Conservation (phyloP, 306 rosid genomes). For the Neltuma alba region DNA sequence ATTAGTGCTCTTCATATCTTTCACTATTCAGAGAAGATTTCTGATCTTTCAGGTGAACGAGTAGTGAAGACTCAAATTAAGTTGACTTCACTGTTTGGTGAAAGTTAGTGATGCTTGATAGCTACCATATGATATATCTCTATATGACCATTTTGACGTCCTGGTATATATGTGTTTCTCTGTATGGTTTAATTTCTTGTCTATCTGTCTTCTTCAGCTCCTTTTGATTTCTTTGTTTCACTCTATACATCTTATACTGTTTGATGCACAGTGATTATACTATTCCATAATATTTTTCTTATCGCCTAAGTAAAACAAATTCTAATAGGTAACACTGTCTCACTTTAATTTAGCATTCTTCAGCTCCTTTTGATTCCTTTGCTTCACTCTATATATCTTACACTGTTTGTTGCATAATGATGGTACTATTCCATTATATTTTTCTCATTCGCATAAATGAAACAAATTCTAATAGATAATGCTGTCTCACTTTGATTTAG, state of each 20-base stretch:
- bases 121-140: no score
- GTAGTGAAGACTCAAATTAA: not conserved
- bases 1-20: not conserved
- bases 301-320: not conserved
- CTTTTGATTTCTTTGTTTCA: not conserved
- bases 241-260: not conserved
- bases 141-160: not conserved
- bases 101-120: not conserved
- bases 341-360: no score
- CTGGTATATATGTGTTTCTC: slow-evolving; percentile 4
- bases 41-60: not conserved
- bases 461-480: not conserved
- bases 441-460: not conserved
- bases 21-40: not conserved
- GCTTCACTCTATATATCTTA: not conserved
- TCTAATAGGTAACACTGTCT: not conserved
- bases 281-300: not conserved
- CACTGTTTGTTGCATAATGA: not conserved
- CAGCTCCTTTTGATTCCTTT: not conserved
- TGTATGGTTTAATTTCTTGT: not conserved
- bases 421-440: not conserved
- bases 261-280: not conserved
- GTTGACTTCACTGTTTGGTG: not conserved
- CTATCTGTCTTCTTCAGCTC: not conserved
- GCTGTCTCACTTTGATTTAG: not conserved